These are phyloP conservation scores for Chlorella ohadii DNA, from an alignment of 139 green algal species.

Conservation along the genomic window DNA sequence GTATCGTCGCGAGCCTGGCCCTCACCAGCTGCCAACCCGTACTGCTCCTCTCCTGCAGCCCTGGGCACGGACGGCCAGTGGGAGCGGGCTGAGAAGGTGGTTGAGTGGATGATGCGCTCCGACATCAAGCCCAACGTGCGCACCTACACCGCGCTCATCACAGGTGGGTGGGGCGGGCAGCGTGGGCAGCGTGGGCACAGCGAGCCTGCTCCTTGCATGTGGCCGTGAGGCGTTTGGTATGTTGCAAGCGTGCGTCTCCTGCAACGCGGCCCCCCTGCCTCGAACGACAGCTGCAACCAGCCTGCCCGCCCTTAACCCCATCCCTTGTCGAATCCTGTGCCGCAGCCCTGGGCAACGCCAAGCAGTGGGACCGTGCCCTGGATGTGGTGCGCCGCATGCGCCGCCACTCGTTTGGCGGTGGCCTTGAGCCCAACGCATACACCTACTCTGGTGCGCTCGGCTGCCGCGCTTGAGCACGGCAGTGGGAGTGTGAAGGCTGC, in stretches of 20 bases:
- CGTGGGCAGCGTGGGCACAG: neutral
- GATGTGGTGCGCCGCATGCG: slow-evolving; percentile 75
- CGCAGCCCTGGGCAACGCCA: slow-evolving; percentile 73
- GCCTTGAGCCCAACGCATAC: slow-evolving; percentile 86
- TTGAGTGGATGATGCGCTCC: slow-evolving; percentile 62
- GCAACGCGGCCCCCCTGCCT: too few species aligned
- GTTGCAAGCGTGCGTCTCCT: too few species aligned
- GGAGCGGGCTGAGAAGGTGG: slow-evolving; percentile 69
- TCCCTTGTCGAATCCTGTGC: too few species aligned
- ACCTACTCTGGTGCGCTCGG: slow-evolving; percentile 71
- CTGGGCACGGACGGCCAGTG: slow-evolving; percentile 83
- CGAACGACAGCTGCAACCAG: too few species aligned
- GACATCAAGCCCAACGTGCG: slow-evolving; percentile 81
- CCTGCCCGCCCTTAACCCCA: too few species aligned
- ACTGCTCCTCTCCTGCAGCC: too few species aligned
- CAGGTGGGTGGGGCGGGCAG: slow-evolving; percentile 7
- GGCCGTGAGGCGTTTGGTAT: too few species aligned
- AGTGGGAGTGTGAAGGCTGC: too few species aligned
- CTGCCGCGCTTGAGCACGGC: too few species aligned
- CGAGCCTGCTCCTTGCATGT: too few species aligned
- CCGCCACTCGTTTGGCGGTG: slow-evolving; percentile 46
- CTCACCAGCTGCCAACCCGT: too few species aligned
- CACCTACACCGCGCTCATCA: slow-evolving; percentile 87
- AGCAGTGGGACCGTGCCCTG: slow-evolving; percentile 75
- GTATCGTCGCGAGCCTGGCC: too few species aligned